phyloP scores from a whole-genome alignment of 345 rosid genomes.

The Bruguiera parviflora region DNA sequence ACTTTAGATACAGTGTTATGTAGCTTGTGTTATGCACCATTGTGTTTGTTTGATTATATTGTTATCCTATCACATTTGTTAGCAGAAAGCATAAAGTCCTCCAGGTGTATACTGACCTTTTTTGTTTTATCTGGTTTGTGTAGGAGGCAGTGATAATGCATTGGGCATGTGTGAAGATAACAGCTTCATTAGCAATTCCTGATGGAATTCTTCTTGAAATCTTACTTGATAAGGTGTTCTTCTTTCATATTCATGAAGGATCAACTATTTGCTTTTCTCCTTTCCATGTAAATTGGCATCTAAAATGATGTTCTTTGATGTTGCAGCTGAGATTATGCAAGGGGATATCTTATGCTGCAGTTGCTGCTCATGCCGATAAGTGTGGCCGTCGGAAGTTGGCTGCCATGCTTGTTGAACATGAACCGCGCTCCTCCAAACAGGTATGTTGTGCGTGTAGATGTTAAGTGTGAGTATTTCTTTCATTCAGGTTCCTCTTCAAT shows the following conservation, averaged over 20 bases:
- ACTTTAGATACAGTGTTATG: no score
- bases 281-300: constrained; percentile 11
- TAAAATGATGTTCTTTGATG: constrained; percentile 24
- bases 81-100: no score
- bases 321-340: constrained; percentile 82
- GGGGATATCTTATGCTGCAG: constrained; percentile 97
- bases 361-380: constrained; percentile 98
- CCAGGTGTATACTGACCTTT: no score
- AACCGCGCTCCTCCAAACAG: constrained; percentile 95
- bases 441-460: constrained; percentile 17
- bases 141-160: constrained; percentile 99
- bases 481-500: constrained; percentile 72
- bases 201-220: constrained; percentile 83
- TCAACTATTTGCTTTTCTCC: background rate
- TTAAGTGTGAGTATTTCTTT: background rate
- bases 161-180: constrained; percentile 95
- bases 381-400: constrained; percentile 87
- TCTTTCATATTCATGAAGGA: background rate
- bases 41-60: no score
- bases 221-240: constrained; percentile 80
- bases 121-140: constrained; percentile 6
- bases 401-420: constrained; percentile 95
- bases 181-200: constrained; percentile 83
- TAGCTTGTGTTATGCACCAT: no score
- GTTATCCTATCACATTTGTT: no score